phyloP scores from a whole-genome alignment of 1,139 yeast species.

The Scheffersomyces segobiensis region DNA sequence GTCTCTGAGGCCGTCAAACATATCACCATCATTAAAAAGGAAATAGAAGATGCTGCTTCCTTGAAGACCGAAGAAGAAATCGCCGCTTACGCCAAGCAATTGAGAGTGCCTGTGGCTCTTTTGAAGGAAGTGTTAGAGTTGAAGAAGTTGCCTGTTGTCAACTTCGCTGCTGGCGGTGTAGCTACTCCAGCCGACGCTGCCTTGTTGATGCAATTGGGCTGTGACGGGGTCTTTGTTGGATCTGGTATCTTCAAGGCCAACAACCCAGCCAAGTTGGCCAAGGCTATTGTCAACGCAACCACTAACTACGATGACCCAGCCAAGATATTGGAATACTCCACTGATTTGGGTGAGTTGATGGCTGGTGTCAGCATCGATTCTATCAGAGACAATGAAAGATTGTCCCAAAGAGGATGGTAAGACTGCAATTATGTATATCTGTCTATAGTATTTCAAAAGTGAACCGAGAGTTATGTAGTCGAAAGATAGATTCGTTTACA shows the following conservation, averaged over 20 bases:
- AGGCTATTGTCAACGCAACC: constrained; percentile 80
- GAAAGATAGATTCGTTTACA: no score
- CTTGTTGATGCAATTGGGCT: constrained; percentile 85
- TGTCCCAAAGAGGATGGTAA: constrained; percentile 58
- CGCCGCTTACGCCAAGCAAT: constrained; percentile 50
- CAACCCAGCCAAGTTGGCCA: constrained; percentile 75
- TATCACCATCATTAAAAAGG: constrained; percentile 57
- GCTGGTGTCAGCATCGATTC: constrained; percentile 62
- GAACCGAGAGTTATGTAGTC: neutral
- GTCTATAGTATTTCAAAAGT: neutral
- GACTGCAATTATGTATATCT: neutral
- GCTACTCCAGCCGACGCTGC: constrained; percentile 93
- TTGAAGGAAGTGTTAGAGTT: constrained; percentile 52
- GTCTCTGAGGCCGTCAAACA: constrained; percentile 85
- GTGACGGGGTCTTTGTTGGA: constrained; percentile 91
- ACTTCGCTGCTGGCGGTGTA: constrained; percentile 89
- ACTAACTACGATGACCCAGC: constrained; percentile 69
- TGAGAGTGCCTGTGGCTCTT: constrained; percentile 60
- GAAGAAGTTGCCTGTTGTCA: constrained; percentile 73
- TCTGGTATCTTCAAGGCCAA: constrained; percentile 80
- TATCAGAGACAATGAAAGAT: constrained; percentile 47
- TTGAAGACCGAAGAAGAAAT: constrained; percentile 48
- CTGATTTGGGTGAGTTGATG: constrained; percentile 78
- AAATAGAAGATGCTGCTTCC: constrained; percentile 50
- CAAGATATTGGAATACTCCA: constrained; percentile 67